Base-by-base conservation (phyloP, 2,329 filamentous ascomycete genomes). In the Cercospora sp. region DNA sequence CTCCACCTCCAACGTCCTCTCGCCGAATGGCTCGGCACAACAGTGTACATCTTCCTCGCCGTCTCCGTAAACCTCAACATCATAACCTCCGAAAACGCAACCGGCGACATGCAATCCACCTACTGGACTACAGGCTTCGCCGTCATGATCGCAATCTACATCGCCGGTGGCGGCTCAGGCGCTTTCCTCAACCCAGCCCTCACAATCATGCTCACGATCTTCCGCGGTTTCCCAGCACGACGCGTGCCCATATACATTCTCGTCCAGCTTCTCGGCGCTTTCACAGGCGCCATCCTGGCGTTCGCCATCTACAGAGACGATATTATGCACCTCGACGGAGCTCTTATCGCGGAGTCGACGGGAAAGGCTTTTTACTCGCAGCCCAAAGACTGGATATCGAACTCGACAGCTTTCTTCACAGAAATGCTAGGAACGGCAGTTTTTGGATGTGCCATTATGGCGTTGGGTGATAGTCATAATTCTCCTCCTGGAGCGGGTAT, bases 11-110 rank as follows among this genome's bases (percentile, higher is more conserved):
- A 85, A 70, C 88, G 90, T 67, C 85, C 84, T 1, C 87, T 91
- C 68, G 87, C 88, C 1, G 89, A 91, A 26, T 85, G 83, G 82
- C 82, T 84, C 26, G 84, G 82, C 79, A 83, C 82, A 77, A 83
- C 72, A 1, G 65, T 73, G 45, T 65, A 73, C 65, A 66, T 75
- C 42, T 69, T 72, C 59, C 66, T 70, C n/a, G 71, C 74, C 23
- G 65, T 73, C 3, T 69, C 65, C 64, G 69, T 73, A 63, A 75
- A 76, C 69, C 69, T 79, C 40, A 69, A 65, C 9, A 71, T 84
- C 79, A 70, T 82, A 1, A 82, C 83, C 30, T 85, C 83, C 69
- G 57, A 71, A 30, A 31, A 67, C 9, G 65, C 73, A 63, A 68
- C 69, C 2, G 73, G 73, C 13, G 67, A 62, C 12, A 69, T 70